These are phyloP conservation scores for Wallacemonas rigidus DNA, from an alignment of 208 protist genomes.

Conservation along the genomic window DNA sequence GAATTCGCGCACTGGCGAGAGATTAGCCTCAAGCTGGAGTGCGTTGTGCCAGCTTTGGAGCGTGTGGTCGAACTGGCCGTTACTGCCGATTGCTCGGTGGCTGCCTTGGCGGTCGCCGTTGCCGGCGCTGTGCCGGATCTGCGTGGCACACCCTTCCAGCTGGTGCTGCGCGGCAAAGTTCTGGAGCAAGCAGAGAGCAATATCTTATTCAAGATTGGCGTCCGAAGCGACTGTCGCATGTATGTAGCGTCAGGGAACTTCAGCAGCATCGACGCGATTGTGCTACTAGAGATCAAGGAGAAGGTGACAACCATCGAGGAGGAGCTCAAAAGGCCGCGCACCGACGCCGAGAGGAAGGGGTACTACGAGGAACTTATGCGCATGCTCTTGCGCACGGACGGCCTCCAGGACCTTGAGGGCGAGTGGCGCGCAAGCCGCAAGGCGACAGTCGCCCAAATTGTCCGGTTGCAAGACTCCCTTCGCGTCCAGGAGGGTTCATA, in stretches of 20 bases:
- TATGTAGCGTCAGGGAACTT: conserved; percentile 60
- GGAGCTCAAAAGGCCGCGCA: conserved; percentile 18
- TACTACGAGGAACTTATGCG: conserved; percentile 89
- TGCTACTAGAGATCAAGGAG: conserved; percentile 69
- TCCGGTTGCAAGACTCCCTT: conserved; percentile 54
- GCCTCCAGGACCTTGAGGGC: conserved; percentile 63
- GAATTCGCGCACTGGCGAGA: conserved; percentile 30
- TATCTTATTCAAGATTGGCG: conserved; percentile 61
- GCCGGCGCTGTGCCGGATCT: conserved; percentile 32
- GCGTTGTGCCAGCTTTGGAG: conserved; percentile 46
- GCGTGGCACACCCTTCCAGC: conserved; percentile 27
- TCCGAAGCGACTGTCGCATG: conserved; percentile 45
- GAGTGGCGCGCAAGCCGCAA: conserved; percentile 60
- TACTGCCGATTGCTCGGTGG: conserved; percentile 49
- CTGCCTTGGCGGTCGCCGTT: conserved; percentile 44
- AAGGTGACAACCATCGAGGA: conserved; percentile 44
- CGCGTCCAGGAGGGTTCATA: neutral
- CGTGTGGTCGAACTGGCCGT: conserved; percentile 38
- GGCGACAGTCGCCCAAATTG: conserved; percentile 60
- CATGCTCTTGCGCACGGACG: conserved; percentile 76
- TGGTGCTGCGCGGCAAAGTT: conserved; percentile 68
- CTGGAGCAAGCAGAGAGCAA: conserved; percentile 32
- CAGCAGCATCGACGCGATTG: conserved; percentile 50
- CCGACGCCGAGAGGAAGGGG: conserved; percentile 51
- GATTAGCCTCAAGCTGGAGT: conserved; percentile 39